phyloP scores from a whole-genome alignment of 257 asterid genomes.

The Primulina eburnea region DNA sequence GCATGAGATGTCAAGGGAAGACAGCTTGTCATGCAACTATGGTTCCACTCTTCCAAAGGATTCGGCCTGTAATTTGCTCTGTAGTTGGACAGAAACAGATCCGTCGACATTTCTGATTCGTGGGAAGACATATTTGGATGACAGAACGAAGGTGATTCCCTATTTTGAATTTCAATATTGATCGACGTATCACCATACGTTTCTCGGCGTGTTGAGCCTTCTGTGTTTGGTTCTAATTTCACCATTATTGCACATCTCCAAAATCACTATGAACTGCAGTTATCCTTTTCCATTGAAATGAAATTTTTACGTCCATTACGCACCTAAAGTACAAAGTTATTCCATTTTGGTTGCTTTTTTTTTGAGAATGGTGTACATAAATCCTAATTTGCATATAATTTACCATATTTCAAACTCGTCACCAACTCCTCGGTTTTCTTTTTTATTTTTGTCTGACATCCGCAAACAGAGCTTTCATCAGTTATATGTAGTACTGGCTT shows the following conservation, averaged over 20 bases:
- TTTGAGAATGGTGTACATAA: too few species aligned
- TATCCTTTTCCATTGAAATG: not conserved
- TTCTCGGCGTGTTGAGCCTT: conserved; percentile 4
- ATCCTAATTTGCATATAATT: not conserved
- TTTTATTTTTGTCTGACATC: not conserved
- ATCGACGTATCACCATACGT: conserved; percentile 5
- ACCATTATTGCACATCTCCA: not conserved
- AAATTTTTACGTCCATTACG: not conserved
- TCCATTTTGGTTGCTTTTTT: too few species aligned
- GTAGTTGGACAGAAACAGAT: conserved; percentile 89
- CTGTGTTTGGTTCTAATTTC: conserved; percentile 11
- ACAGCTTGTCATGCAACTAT: conserved; percentile 60
- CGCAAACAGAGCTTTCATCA: not conserved
- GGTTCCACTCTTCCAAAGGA: conserved; percentile 93
- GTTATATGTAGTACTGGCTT: not conserved
- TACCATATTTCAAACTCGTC: not conserved
- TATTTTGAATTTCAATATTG: conserved; percentile 9
- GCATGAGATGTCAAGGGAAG: conserved; percentile 83
- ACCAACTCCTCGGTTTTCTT: not conserved
- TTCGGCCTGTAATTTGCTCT: conserved; percentile 61
- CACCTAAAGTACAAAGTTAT: not conserved
- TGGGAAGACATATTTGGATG: conserved; percentile 90
- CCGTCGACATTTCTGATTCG: conserved; percentile 86
- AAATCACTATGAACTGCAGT: not conserved
- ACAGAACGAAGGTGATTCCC: conserved; percentile 67